These are phyloP conservation scores for Clavispora santaluciae DNA, from an alignment of 805 yeast species.

Conservation along the genomic window DNA sequence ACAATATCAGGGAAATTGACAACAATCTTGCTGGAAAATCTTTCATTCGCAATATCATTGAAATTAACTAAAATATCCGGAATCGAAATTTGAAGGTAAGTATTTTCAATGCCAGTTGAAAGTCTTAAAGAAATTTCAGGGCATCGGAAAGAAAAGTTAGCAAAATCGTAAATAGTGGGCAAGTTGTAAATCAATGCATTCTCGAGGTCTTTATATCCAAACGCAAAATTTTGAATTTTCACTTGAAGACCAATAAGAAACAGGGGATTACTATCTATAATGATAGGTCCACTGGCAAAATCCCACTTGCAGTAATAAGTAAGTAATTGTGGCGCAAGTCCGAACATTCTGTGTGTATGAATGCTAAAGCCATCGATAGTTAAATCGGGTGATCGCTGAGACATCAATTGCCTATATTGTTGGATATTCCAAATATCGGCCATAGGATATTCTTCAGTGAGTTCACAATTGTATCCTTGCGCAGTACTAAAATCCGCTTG, in stretches of 20 bases:
- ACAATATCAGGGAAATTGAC: constrained; percentile 46
- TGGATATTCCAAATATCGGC: constrained; percentile 22
- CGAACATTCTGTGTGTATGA: constrained; percentile 91
- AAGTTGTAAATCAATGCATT: constrained; percentile 60
- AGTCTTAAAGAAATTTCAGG: constrained; percentile 44
- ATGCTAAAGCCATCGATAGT: constrained; percentile 55
- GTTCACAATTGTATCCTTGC: constrained; percentile 23
- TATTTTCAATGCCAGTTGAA: constrained; percentile 20
- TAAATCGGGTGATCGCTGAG: constrained; percentile 37
- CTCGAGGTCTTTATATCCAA: constrained; percentile 70
- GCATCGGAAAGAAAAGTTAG: constrained; percentile 55
- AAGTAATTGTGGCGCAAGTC: constrained; percentile 83
- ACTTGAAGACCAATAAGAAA: constrained; percentile 41
- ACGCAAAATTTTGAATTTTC: constrained; percentile 46
- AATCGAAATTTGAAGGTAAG: constrained; percentile 14
- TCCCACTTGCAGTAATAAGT: constrained; percentile 93
- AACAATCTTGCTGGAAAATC: constrained; percentile 55
- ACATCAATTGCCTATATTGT: constrained; percentile 14
- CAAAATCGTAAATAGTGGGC: constrained; percentile 61
- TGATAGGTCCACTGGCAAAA: constrained; percentile 58
- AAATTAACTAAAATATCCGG: constrained; percentile 34
- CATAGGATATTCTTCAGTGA: constrained; percentile 16
- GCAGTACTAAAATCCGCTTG: constrained; percentile 67
- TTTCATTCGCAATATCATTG: constrained; percentile 66
- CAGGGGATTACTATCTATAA: constrained; percentile 45